Conservation (phyloP, 306 rosid species). For the Prunus dulcis region DNA sequence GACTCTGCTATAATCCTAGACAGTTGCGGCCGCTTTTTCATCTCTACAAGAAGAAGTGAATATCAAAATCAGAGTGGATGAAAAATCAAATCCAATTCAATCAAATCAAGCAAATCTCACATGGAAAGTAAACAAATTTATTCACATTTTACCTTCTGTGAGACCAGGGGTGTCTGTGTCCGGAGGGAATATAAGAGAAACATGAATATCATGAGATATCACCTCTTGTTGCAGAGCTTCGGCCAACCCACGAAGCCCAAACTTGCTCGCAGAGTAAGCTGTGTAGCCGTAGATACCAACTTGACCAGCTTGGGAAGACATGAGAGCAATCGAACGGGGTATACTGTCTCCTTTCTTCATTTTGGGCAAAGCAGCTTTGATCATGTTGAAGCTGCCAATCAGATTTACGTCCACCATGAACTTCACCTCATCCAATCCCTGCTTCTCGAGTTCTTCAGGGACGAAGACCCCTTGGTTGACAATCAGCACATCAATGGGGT, state of each 20-base stretch:
- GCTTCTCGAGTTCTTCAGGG: constrained; percentile 67
- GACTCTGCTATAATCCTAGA: constrained; percentile 65
- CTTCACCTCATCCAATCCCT: constrained; percentile 67
- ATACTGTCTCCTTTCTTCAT: constrained; percentile 58
- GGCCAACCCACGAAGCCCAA: constrained; percentile 86
- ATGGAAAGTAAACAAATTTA: too few relatives aligned
- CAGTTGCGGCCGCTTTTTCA: constrained; percentile 59
- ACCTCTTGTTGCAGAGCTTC: constrained; percentile 90
- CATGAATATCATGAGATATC: constrained; percentile 64
- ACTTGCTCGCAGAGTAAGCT: constrained; percentile 85
- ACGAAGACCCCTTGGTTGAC: constrained; percentile 78
- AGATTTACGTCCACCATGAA: constrained; percentile 79
- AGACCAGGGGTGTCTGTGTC: constrained; percentile 92
- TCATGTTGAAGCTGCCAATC: constrained; percentile 66
- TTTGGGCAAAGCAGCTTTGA: constrained; percentile 73
- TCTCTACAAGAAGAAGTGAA: constrained; percentile 41
- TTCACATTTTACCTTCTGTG: constrained; percentile 47
- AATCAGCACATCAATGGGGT: constrained; percentile 63
- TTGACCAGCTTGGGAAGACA: constrained; percentile 97
- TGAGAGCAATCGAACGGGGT: constrained; percentile 72
- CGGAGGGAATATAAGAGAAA: constrained; percentile 84
- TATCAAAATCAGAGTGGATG: too few relatives aligned
- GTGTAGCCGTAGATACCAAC: constrained; percentile 89
- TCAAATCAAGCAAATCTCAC: too few relatives aligned
- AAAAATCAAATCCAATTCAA: too few relatives aligned